Conservation (phyloP, 306 rosid species). For the Abrus pulchellus region DNA sequence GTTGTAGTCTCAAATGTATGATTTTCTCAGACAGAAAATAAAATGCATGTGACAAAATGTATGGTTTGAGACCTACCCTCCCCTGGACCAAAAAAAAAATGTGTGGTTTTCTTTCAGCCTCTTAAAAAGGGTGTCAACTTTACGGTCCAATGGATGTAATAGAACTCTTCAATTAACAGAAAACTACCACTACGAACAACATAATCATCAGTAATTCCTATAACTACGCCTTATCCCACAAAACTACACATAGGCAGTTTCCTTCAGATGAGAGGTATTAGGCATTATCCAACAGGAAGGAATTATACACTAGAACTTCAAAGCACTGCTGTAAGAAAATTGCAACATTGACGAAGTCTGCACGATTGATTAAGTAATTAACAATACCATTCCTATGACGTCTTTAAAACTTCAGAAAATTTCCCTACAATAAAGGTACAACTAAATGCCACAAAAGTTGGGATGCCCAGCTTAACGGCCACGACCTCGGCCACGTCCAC, state of each 20-base stretch:
- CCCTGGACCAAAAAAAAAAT: no score
- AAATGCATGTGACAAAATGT: no score
- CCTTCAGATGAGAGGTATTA: neutral
- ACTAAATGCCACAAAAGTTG: constrained; percentile 54
- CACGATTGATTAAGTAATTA: constrained; percentile 19
- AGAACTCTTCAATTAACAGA: neutral
- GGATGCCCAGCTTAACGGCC: constrained; percentile 59
- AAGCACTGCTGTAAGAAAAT: constrained; percentile 41
- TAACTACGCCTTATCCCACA: constrained; percentile 6
- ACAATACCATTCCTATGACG: constrained; percentile 43
- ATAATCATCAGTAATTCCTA: neutral
- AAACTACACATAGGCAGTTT: constrained; percentile 18
- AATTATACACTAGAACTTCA: constrained; percentile 36
- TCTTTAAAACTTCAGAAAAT: constrained; percentile 52
- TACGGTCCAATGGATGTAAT: neutral
- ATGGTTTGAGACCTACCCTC: no score
- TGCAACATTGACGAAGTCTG: constrained; percentile 46
- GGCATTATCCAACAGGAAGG: constrained; percentile 23
- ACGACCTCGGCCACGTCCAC: constrained; percentile 90
- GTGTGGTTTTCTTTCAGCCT: neutral
- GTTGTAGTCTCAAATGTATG: neutral
- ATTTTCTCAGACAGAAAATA: no score
- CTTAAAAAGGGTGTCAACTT: neutral
- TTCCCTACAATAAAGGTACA: constrained; percentile 63
- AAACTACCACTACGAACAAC: neutral